Percentiles rank a stretch among this genome's conserved stretches.
These are phyloP conservation scores for Penicillium hesseltinei DNA, from an alignment of 2,329 filamentous ascomycete genomes.

Conservation along the genomic window DNA sequence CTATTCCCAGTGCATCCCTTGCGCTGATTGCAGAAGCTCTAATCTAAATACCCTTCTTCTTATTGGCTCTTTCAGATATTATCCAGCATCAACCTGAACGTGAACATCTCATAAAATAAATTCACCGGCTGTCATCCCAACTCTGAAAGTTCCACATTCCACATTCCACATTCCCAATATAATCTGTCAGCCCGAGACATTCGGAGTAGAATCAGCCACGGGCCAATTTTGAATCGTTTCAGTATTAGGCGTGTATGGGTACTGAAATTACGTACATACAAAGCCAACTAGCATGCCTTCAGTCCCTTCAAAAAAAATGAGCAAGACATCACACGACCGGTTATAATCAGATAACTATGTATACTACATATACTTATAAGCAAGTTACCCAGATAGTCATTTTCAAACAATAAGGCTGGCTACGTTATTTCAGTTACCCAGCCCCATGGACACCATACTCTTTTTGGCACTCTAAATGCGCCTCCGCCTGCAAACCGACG, in stretches of 20 bases:
- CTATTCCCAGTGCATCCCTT: not conserved
- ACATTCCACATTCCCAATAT: not conserved
- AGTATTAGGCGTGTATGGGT: not conserved
- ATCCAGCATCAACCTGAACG: not conserved
- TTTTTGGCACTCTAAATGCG: too few species aligned
- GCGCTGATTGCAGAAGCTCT: not conserved
- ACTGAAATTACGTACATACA: not conserved
- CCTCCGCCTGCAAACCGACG: too few species aligned
- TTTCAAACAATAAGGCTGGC: not conserved
- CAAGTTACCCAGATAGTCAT: not conserved
- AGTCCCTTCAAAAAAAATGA: too few species aligned
- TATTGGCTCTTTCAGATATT: not conserved
- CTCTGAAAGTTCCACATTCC: not conserved
- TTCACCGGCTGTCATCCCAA: not conserved
- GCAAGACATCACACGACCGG: not conserved
- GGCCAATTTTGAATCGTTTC: not conserved
- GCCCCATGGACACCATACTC: too few species aligned
- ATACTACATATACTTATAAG: not conserved
- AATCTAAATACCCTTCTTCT: not conserved
- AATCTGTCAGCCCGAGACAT: not conserved
- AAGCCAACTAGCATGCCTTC: not conserved
- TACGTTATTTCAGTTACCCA: not conserved
- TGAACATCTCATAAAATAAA: not conserved
- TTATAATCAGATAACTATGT: too few species aligned
- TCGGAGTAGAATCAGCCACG: slow-evolving; percentile 6